Evolutionary conservation across 192 early-diverging fungal species (phyloP), one percentile per base, ranked within the genome.

Genomic region (Gamsiella multidivaricata): DNA sequence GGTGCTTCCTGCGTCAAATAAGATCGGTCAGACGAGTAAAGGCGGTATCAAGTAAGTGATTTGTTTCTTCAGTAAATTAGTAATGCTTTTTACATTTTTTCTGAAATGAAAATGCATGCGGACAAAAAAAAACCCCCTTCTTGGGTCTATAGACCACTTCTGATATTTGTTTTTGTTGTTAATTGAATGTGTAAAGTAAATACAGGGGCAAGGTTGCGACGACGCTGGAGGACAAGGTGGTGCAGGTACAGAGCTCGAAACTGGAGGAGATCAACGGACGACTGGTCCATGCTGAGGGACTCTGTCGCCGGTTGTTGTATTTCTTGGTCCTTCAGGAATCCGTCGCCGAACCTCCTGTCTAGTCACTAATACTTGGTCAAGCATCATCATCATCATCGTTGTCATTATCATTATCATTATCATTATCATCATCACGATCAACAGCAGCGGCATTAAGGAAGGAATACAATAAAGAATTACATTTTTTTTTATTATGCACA

Each of bases 181-280:
- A n/a, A n/a, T n/a, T n/a, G n/a, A n/a, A n/a, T n/a, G n/a, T 29
- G 20, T 14, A 23, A 5, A 78, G 74, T 47, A 78, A 78, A 69
- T 78, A 78, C 47, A 18, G 74, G 22, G 74, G 74, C 17, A 78
- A 78, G 49, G 39, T 78, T 51, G 74, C 74, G 23, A 69, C 74
- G 23, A 78, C 74, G 5, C 15, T 78, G 20, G 74, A 78, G 51
- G 74, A 78, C 61, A 78, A 78, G n/a, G 66, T 69, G 42, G 61
- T 78, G 11, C 74, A 78, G 26, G 74, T 78, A 0, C 43, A 78
- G 36, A 69, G 74, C 34, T 49, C 74, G 1, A 78, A 69, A 32
- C 32, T 78, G 33, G 46, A 58, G 31, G 74, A 78, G 41, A 78
- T 78, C 34, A 78, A 39, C 12, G 2, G 65, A 26, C 51, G 60